Evolutionary conservation across 768 basidiomycete genomes (phyloP), one percentile per base, ranked within the genome.

Genomic region (Gloeopeniophorella convolvens): DNA sequence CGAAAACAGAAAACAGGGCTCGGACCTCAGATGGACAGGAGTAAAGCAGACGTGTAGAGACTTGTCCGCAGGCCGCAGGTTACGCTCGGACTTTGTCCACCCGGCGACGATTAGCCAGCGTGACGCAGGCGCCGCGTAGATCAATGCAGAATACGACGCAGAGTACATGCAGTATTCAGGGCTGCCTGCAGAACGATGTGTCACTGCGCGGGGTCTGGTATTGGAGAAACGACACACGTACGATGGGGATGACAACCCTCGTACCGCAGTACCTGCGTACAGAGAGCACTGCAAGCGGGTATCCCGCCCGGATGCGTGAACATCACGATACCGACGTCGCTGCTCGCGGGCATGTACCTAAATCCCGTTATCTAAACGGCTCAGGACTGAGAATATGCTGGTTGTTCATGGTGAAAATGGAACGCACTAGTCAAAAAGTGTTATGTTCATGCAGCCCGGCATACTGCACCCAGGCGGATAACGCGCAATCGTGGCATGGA

Each of bases 261-360:
- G 44, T 33, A n/a, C 10, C 67, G 69, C 11, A 87, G 71, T 5
- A 93, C n/a, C n/a, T n/a, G n/a, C n/a, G n/a, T n/a, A n/a, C n/a
- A n/a, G n/a, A n/a, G n/a, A n/a, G n/a, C n/a, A 51, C 75, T 78
- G 15, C n/a, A n/a, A n/a, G 83, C 72, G 42, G 75, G 70, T 8
- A 63, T 65, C 24, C 60, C 71, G 54, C 80, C 75, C 0, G 77
- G 70, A 60, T 92, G 87, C 31, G 82, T 85, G 63, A 94, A 83
- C n/a, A n/a, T n/a, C 3, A 95, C 79, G 50, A 96, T 85, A 60
- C 95, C 93, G 30, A 90, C 82, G 61, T 95, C 93, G 61, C 85
- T 88, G 60, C 83, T 88, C 53, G 80, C 67, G 3, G 67, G 59
- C 63, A 94, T 94, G 67, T 92, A 89, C 4, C 90, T 91, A 49